Percentiles rank a stretch among this genome's conserved stretches.
Evolutionary conservation across 805 yeast species (phyloP).

Genomic region (Metschnikowia kofuensis): DNA sequence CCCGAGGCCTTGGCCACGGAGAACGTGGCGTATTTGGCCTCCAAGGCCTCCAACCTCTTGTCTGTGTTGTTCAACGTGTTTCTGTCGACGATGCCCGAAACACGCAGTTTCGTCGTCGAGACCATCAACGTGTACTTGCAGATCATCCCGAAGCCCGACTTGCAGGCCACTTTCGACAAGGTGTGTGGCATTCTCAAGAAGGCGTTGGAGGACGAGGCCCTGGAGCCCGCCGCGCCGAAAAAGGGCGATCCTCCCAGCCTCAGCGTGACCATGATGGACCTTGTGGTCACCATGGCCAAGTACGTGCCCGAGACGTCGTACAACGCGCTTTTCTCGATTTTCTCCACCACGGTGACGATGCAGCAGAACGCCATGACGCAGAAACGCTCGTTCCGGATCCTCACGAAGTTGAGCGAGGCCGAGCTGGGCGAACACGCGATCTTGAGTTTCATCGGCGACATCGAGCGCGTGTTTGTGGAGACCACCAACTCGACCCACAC

Average conservation of each 20-base stretch:
- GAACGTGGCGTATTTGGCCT: constrained; percentile 60
- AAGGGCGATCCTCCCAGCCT: constrained; percentile 44
- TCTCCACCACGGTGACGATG: constrained; percentile 58
- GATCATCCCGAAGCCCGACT: constrained; percentile 63
- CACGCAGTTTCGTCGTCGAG: constrained; percentile 81
- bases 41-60: constrained; percentile 69
- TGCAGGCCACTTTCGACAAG: constrained; percentile 76
- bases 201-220: constrained; percentile 52
- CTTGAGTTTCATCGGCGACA: constrained; percentile 48
- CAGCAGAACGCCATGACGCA: constrained; percentile 67
- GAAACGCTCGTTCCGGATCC: constrained; percentile 82
- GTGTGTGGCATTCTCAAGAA: constrained; percentile 76
- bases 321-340: constrained; percentile 73
- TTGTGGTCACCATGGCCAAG: constrained; percentile 82
- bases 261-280: constrained; percentile 86
- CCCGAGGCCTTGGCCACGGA: constrained; percentile 52
- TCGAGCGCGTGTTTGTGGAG: constrained; percentile 57
- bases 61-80: constrained; percentile 91
- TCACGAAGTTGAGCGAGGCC: constrained; percentile 67
- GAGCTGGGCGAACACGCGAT: constrained; percentile 61
- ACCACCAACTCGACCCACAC: constrained; percentile 58
- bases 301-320: constrained; percentile 72
- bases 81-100: constrained; percentile 81
- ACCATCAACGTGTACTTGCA: constrained; percentile 79
- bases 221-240: constrained; percentile 29